Evolutionary conservation across 2,329 filamentous ascomycete genomes (phyloP).

Genomic region (Plectosphaerella sp.): DNA sequence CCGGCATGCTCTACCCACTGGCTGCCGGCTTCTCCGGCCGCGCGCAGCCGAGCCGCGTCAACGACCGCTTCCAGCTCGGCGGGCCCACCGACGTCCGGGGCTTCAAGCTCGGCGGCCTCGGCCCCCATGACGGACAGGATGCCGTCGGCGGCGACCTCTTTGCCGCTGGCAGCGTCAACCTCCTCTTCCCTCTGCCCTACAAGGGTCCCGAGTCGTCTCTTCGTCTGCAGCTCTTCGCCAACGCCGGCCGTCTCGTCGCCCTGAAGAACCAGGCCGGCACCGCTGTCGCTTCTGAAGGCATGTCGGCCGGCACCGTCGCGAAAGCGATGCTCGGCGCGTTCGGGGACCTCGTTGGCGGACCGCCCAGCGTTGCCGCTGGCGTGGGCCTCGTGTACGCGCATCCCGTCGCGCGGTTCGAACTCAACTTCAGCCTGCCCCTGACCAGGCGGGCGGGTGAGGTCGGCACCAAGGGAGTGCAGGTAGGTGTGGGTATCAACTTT

Average conservation of each 20-base stretch:
- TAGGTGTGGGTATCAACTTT: constrained; percentile 96
- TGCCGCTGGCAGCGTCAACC: constrained; percentile 80
- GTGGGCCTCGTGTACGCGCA: constrained; percentile 93
- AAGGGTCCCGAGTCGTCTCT: constrained; percentile 79
- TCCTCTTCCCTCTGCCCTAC: constrained; percentile 80
- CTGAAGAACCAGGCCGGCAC: constrained; percentile 56
- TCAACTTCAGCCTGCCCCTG: constrained; percentile 90
- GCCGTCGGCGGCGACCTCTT: constrained; percentile 89
- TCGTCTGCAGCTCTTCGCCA: constrained; percentile 85
- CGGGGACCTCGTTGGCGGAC: constrained; percentile 64
- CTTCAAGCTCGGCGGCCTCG: constrained; percentile 84
- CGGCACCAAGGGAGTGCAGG: constrained; percentile 82
- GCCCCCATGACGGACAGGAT: constrained; percentile 80
- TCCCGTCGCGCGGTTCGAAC: constrained; percentile 85
- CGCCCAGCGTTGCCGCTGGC: constrained; percentile 83
- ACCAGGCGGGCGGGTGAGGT: constrained; percentile 80
- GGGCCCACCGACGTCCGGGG: constrained; percentile 93
- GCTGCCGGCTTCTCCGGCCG: constrained; percentile 53
- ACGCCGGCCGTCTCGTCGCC: constrained; percentile 79
- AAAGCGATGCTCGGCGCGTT: constrained; percentile 58
- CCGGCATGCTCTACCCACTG: constrained; percentile 80
- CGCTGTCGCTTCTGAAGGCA: constrained; percentile 21
- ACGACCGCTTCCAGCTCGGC: constrained; percentile 92
- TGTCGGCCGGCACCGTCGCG: constrained; percentile 36
- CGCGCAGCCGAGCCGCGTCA: constrained; percentile 68